Percentiles rank a stretch among this genome's conserved stretches.
These are phyloP conservation scores for Suhomyces coccinellae DNA, from an alignment of 1,139 yeast genomes.

Conservation along the genomic window DNA sequence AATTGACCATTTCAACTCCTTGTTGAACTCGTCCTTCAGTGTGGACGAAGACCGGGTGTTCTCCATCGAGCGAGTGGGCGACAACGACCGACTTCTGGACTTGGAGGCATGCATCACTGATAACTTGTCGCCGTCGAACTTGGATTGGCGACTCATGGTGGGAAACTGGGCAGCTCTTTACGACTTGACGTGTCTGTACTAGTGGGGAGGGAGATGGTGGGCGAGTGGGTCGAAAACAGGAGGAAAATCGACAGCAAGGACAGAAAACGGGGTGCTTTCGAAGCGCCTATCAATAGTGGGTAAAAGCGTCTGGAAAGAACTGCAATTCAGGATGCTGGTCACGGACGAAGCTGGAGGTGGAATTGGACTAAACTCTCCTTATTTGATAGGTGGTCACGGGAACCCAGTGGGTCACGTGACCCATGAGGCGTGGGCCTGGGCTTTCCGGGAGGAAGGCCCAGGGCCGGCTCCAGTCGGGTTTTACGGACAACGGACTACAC, in stretches of 20 bases:
- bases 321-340: background rate
- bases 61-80: slow-evolving; percentile 35
- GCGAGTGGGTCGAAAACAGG: background rate
- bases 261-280: background rate
- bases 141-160: slow-evolving; percentile 37
- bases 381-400: slow-evolving; percentile 1
- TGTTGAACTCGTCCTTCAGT: slow-evolving; percentile 38
- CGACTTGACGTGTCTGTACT: background rate
- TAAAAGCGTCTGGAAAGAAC: too few species aligned
- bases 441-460: too few species aligned
- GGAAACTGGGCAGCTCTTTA: background rate
- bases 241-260: background rate
- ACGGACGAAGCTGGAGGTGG: background rate
- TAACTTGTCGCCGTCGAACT: slow-evolving; percentile 47
- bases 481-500: too few species aligned
- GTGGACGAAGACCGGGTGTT: slow-evolving; percentile 40
- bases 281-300: too few species aligned
- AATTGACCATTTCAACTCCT: slow-evolving; percentile 50
- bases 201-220: background rate
- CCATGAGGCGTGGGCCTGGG: too few species aligned
- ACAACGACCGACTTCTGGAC: slow-evolving; percentile 42
- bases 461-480: too few species aligned
- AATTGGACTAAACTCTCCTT: background rate
- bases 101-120: slow-evolving; percentile 43
- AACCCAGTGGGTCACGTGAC: background rate